Base-by-base conservation (phyloP, 169 alveolate genomes). In the Cryptosporidium sp. region DNA sequence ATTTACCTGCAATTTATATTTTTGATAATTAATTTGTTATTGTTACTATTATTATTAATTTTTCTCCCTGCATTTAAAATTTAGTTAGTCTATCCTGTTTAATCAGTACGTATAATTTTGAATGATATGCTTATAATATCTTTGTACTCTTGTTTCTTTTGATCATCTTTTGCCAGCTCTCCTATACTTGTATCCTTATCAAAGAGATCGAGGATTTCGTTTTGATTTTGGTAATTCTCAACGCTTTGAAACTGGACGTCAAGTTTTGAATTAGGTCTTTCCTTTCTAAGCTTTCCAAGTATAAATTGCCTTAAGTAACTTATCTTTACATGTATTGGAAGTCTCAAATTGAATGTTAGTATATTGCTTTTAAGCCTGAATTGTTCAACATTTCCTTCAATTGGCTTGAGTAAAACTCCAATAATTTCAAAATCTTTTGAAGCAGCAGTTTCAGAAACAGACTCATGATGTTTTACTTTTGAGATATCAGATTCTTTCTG, bases 1-100 rank as follows among this genome's bases (percentile, higher is more conserved):
- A 80, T 31, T 10, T 59, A 61, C 89, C 89, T 61, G 89, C 75
- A 18, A 58, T 59, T 37, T 80, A 80, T 62, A 37, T 80, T 43
- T 43, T 80, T 41, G 55, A 33, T 73, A 37, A 80, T 80, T 80
- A 21, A 61, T 37, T 55, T 55, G 12, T 41, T 41, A 41, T 8
- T 50, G 59, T 18, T 51, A 51, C 62, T 51, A 7, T 21, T 21
- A 51, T 51, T 51, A n/a, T 51, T 51, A 16, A 10, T 55, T 16
- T 4, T 9, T 26, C 18, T 55, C 8, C 23, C 9, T 55, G 31
- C 37, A 55, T 21, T 55, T 55, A 26, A 55, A 26, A 41, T 12
- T 21, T 14, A 55, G 51, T 70, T 70, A 70, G 33, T n/a, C 21
- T 33, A 41, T 37, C 10, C 18, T 10, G 29, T 41, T 68, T 21